These are phyloP conservation scores for Penicillium daleae DNA, from an alignment of 495 filamentous ascomycete genomes.

Conservation along the genomic window DNA sequence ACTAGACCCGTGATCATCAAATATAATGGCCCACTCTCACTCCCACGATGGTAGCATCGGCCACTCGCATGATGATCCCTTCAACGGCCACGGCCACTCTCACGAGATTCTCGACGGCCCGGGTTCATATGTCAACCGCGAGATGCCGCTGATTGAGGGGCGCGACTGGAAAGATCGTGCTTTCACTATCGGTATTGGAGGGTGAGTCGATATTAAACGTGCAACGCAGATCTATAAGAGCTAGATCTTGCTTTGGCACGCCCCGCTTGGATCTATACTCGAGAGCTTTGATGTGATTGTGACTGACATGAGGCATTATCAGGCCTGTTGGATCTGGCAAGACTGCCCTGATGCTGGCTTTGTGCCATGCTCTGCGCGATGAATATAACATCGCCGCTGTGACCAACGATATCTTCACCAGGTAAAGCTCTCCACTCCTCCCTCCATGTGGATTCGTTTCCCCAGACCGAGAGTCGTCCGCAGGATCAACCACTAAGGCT, in stretches of 20 bases:
- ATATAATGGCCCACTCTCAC: conserved; percentile 55
- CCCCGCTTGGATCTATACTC: not conserved
- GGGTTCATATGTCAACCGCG: conserved; percentile 85
- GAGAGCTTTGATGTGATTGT: conserved; percentile 6
- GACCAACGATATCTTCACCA: conserved; percentile 98
- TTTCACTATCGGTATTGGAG: conserved; percentile 95
- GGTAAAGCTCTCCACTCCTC: conserved; percentile 36
- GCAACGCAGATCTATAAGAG: not conserved
- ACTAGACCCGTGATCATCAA: not conserved
- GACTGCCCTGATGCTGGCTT: conserved; percentile 90
- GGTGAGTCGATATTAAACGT: conserved; percentile 58
- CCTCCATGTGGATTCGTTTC: conserved; percentile 3
- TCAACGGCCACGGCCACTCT: conserved; percentile 86
- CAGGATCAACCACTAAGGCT: not conserved
- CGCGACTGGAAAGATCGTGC: conserved; percentile 88
- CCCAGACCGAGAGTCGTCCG: not conserved
- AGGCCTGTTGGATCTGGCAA: conserved; percentile 98
- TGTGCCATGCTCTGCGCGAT: conserved; percentile 78
- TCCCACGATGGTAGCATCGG: conserved; percentile 54
- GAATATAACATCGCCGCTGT: conserved; percentile 88
- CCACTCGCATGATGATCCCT: conserved; percentile 67
- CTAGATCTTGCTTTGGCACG: not conserved
- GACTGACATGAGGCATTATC: conserved; percentile 8
- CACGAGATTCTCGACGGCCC: conserved; percentile 97
- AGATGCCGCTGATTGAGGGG: conserved; percentile 89